A percentile compares a stretch with the other conserved stretches of the same genome.
Evolutionary conservation across 129 eudicot species (phyloP).

Genomic region (Flaveria brownii): DNA sequence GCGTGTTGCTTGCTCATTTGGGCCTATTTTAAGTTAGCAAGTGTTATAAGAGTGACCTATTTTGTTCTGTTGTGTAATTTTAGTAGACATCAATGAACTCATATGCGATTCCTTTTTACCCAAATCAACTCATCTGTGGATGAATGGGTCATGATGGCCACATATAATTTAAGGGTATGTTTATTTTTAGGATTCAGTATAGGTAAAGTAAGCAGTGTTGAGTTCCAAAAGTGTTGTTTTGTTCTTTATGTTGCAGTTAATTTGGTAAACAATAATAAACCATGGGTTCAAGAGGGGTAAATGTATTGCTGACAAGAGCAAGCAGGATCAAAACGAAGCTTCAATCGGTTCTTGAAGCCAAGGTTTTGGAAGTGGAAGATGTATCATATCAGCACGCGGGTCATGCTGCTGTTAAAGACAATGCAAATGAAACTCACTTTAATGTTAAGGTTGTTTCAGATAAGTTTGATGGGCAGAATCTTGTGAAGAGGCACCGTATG

Average conservation of each 20-base stretch:
- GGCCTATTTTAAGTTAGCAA: too few relatives aligned
- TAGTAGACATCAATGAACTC: too few relatives aligned
- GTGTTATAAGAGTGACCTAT: too few relatives aligned
- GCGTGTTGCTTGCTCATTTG: too few relatives aligned
- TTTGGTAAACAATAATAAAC: constrained; percentile 1
- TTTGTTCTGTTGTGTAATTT: too few relatives aligned
- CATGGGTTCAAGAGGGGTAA: constrained; percentile 44
- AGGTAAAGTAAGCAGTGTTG: neutral
- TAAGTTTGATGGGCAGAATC: constrained; percentile 58
- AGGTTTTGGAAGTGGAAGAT: constrained; percentile 46
- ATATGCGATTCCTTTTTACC: too few relatives aligned
- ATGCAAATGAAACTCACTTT: constrained; percentile 45
- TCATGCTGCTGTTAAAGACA: constrained; percentile 45
- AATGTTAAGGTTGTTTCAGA: constrained; percentile 44
- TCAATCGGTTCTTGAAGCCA: constrained; percentile 43
- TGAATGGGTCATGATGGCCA: too few relatives aligned
- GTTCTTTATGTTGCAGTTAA: constrained; percentile 14
- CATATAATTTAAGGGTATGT: too few relatives aligned
- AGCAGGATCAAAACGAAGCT: constrained; percentile 48
- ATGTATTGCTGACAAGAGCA: constrained; percentile 38
- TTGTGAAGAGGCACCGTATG: constrained; percentile 71
- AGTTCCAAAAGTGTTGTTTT: neutral
- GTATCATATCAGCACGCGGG: constrained; percentile 48
- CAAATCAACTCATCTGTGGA: too few relatives aligned
- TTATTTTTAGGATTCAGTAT: neutral